phyloP scores from a whole-genome alignment of 768 basidiomycete genomes.

The Auriscalpium orientale region DNA sequence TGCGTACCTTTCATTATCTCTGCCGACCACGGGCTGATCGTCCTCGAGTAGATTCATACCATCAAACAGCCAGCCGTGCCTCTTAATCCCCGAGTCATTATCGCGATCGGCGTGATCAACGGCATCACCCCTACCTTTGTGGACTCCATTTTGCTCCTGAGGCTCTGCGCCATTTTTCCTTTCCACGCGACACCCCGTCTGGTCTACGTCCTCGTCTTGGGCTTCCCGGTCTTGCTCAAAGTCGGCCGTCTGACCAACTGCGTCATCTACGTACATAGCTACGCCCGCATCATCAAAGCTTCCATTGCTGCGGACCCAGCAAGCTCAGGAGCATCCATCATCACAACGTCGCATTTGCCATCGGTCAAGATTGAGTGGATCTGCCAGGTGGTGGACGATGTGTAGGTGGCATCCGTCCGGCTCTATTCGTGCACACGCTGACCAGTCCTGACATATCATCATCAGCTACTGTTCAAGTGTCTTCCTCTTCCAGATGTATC shows the following conservation, averaged over 20 bases:
- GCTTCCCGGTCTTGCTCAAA: constrained; percentile 25
- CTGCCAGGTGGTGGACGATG: constrained; percentile 21
- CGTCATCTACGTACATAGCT: constrained; percentile 5
- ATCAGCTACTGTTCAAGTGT: background rate
- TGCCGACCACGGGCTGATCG: background rate
- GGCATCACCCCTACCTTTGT: constrained; percentile 27
- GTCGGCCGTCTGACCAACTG: constrained; percentile 22
- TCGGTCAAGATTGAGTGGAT: constrained; percentile 24
- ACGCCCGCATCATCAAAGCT: background rate
- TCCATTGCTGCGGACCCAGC: background rate
- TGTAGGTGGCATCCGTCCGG: background rate
- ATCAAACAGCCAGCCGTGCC: constrained; percentile 13
- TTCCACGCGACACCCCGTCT: constrained; percentile 12
- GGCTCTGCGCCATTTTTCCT: constrained; percentile 30
- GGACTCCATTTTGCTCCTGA: constrained; percentile 30
- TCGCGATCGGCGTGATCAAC: constrained; percentile 19
- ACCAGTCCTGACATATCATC: background rate
- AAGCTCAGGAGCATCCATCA: no score
- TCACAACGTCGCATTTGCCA: background rate
- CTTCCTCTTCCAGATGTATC: background rate
- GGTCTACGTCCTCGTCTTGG: constrained; percentile 18
- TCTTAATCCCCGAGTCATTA: constrained; percentile 14
- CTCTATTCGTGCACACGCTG: background rate
- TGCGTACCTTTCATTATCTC: background rate
- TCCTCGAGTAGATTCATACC: background rate